Conservation (phyloP, 139 green algal genomes). For the Coelastrella sp. region DNA sequence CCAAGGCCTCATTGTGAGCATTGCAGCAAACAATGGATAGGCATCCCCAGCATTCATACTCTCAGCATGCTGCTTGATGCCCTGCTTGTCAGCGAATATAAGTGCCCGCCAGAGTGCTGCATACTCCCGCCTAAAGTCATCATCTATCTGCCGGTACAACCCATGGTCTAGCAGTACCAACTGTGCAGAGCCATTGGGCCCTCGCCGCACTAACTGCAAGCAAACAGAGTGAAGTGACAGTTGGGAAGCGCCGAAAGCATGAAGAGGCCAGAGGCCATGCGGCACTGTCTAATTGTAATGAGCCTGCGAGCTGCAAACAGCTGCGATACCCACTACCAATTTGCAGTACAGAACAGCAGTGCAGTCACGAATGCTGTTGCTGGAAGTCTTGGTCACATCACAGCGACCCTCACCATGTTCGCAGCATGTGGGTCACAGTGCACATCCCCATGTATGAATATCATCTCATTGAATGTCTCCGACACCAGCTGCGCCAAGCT, state of each 20-base stretch:
- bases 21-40: constrained; percentile 87
- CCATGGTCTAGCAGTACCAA: constrained; percentile 93
- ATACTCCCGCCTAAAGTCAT: constrained; percentile 76
- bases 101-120: constrained; percentile 86
- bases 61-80: constrained; percentile 70
- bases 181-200: constrained; percentile 58
- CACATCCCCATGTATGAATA: constrained; percentile 86
- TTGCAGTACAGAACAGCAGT: neutral
- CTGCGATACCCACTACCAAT: too few relatives aligned
- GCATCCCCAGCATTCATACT: constrained; percentile 89
- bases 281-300: too few relatives aligned
- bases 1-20: constrained; percentile 93
- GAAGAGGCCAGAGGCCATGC: too few relatives aligned
- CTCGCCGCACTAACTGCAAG: constrained; percentile 41
- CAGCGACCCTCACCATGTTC: constrained; percentile 75
- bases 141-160: constrained; percentile 81
- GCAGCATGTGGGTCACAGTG: constrained; percentile 91
- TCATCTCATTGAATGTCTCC: constrained; percentile 88
- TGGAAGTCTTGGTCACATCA: too few relatives aligned
- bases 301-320: too few relatives aligned
- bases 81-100: constrained; percentile 84
- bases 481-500: constrained; percentile 79
- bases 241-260: neutral
- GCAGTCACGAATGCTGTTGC: neutral
- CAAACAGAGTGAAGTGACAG: neutral